phyloP scores from a whole-genome alignment of 768 basidiomycete species.

The Tremella mesenterica region DNA sequence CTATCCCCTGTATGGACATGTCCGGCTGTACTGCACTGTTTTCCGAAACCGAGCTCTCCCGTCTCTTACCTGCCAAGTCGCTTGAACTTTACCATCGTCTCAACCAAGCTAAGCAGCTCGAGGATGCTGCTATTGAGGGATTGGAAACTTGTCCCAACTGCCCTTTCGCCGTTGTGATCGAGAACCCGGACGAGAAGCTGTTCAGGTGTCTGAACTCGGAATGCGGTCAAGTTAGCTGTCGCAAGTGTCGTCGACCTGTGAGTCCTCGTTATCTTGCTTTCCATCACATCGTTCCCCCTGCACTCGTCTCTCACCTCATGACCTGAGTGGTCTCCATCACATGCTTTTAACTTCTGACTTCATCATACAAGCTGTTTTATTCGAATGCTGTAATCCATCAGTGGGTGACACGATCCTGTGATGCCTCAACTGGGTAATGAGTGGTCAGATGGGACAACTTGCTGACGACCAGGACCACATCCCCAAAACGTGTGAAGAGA shows the following conservation, averaged over 20 bases:
- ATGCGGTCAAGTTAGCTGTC: slow-evolving; percentile 68
- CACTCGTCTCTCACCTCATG: too few species aligned
- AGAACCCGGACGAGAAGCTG: slow-evolving; percentile 58
- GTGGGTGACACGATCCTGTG: too few species aligned
- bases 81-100: slow-evolving; percentile 56
- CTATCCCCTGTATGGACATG: slow-evolving; percentile 73
- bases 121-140: slow-evolving; percentile 65
- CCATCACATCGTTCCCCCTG: too few species aligned
- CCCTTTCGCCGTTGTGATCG: slow-evolving; percentile 74
- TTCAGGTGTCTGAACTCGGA: slow-evolving; percentile 52
- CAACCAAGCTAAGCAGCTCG: slow-evolving; percentile 68
- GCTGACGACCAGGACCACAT: slow-evolving; percentile 39
- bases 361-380: slow-evolving; percentile 14
- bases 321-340: too few species aligned
- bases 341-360: not conserved
- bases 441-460: too few species aligned
- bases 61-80: slow-evolving; percentile 61
- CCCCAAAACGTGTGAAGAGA: slow-evolving; percentile 48
- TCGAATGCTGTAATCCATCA: not conserved
- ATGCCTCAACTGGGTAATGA: too few species aligned
- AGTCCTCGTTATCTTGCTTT: slow-evolving; percentile 29
- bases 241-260: slow-evolving; percentile 66
- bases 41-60: slow-evolving; percentile 59
- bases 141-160: slow-evolving; percentile 88
- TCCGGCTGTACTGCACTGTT: slow-evolving; percentile 61